Percentiles rank a stretch among this genome's conserved stretches.
Evolutionary conservation across 345 rosid genomes (phyloP).

Genomic region (Hibiscus syriacus): DNA sequence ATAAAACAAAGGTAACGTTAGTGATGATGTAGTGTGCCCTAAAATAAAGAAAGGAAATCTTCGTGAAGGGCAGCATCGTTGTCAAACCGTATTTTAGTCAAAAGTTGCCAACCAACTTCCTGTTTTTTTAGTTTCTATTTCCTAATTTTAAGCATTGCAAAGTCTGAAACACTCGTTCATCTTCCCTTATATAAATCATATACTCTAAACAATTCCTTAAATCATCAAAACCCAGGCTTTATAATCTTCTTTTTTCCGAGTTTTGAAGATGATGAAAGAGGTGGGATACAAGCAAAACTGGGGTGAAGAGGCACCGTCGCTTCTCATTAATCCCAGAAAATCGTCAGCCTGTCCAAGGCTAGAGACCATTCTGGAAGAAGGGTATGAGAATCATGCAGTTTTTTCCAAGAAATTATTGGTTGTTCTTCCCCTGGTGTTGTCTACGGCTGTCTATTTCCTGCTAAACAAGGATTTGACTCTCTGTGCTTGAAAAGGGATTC

Average conservation of each 20-base stretch:
- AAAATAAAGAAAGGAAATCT: too few relatives aligned
- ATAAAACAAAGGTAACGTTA: too few relatives aligned
- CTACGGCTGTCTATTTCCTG: conserved; percentile 30
- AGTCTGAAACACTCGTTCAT: neutral
- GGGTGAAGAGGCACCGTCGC: conserved; percentile 42
- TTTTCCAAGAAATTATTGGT: conserved; percentile 22
- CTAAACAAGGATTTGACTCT: conserved; percentile 16
- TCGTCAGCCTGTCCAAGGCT: conserved; percentile 27
- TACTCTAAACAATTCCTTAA: neutral
- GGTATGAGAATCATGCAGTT: conserved; percentile 12
- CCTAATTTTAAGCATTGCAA: neutral
- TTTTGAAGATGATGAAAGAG: conserved; percentile 27
- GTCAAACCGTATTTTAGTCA: neutral
- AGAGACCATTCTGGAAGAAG: conserved; percentile 46
- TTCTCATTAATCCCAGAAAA: conserved; percentile 21
- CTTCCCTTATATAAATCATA: neutral
- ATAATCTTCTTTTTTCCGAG: neutral
- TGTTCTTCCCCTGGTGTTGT: conserved; percentile 35
- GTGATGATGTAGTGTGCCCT: too few relatives aligned
- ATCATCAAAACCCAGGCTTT: neutral
- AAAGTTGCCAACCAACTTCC: neutral
- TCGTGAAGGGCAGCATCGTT: too few relatives aligned
- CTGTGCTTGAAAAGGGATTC: neutral
- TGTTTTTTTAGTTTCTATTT: neutral
- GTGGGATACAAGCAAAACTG: conserved; percentile 26